A percentile compares a stretch with the other conserved stretches of the same genome.
These are phyloP conservation scores for Combretum micranthum DNA, from an alignment of 345 rosid genomes.

Conservation along the genomic window DNA sequence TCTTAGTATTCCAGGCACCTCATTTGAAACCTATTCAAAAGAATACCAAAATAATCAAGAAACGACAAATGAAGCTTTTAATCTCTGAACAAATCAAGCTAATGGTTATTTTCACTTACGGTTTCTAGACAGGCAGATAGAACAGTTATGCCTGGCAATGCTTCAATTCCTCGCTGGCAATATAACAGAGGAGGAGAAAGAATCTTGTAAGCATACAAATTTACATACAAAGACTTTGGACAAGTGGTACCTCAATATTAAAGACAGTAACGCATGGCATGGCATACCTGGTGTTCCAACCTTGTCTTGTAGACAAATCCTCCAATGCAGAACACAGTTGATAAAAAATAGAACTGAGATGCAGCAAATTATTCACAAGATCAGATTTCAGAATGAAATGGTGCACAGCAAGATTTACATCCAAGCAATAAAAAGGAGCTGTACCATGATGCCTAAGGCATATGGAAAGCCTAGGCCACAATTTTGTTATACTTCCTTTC, in stretches of 20 bases:
- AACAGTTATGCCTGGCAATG: conserved; percentile 82
- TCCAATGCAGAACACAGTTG: conserved; percentile 69
- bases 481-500: too few species aligned
- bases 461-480: too few species aligned
- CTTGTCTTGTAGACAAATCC: conserved; percentile 87
- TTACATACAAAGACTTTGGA: too few species aligned
- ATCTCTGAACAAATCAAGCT: conserved; percentile 1
- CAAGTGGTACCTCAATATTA: too few species aligned
- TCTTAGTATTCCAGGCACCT: too few species aligned
- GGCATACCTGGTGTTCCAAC: conserved; percentile 53
- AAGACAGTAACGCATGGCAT: not conserved
- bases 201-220: too few species aligned
- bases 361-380: conserved; percentile 11
- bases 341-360: conserved; percentile 54
- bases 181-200: not conserved
- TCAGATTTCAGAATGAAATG: conserved; percentile 11
- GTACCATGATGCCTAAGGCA: too few species aligned
- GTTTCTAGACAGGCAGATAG: conserved; percentile 81
- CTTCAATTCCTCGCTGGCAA: conserved; percentile 79
- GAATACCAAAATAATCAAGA: too few species aligned
- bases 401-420: not conserved
- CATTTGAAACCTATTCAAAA: too few species aligned
- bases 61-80: too few species aligned
- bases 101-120: conserved; percentile 33
- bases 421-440: too few species aligned